Conservation (phyloP, 257 asterid species). For the Galeopsis tetrahit region DNA sequence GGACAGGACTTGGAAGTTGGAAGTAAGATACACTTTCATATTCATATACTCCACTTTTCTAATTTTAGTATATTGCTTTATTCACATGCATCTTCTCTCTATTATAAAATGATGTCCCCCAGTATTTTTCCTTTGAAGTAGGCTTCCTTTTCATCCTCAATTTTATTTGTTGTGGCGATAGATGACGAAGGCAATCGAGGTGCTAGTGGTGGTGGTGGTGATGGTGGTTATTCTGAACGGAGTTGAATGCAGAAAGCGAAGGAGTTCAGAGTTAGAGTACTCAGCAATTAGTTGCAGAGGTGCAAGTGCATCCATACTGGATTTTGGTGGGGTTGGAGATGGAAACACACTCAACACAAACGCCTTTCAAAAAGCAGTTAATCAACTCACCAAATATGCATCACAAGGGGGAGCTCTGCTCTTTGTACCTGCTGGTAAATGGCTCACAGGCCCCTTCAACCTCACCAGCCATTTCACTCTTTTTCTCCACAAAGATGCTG, state of each 20-base stretch:
- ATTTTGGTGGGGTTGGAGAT: constrained; percentile 88
- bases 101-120: not conserved
- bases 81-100: constrained; percentile 1
- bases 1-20: constrained; percentile 27
- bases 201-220: constrained; percentile 37
- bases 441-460: constrained; percentile 87
- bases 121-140: not conserved
- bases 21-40: constrained; percentile 39
- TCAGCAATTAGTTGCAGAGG: constrained; percentile 81
- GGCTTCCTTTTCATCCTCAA: not conserved
- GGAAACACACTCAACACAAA: constrained; percentile 74
- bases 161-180: not conserved
- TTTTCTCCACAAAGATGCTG: constrained; percentile 72
- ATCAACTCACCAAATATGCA: constrained; percentile 54
- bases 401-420: constrained; percentile 77
- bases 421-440: constrained; percentile 78
- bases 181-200: constrained; percentile 33
- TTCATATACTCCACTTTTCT: not conserved
- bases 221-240: constrained; percentile 20
- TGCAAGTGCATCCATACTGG: constrained; percentile 76
- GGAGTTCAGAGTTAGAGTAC: constrained; percentile 46
- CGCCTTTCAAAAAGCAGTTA: constrained; percentile 73
- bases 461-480: constrained; percentile 96
- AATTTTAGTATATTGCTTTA: not conserved
- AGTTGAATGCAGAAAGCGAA: constrained; percentile 54